Percentiles rank a stretch among this genome's conserved stretches.
phyloP scores from a whole-genome alignment of 2,329 filamentous ascomycete genomes.

The Aspergillus fischeri region DNA sequence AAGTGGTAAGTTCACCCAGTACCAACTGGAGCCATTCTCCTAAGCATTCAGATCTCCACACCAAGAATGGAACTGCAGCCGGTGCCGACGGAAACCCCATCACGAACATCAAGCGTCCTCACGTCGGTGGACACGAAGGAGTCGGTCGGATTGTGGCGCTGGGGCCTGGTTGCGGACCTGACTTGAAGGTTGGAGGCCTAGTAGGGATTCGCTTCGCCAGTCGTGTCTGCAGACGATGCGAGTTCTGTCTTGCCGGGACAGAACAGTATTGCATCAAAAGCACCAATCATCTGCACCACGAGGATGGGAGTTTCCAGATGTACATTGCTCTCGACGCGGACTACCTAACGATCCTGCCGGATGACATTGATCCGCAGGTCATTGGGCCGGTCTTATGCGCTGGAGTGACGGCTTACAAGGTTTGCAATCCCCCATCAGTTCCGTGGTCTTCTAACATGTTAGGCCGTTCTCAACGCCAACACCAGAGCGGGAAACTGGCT shows the following conservation, averaged over 20 bases:
- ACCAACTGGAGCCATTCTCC: neutral
- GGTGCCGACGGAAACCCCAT: conserved; percentile 40
- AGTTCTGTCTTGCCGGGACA: conserved; percentile 40
- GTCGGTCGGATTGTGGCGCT: conserved; percentile 40
- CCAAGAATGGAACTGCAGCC: conserved; percentile 37
- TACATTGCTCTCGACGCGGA: conserved; percentile 44
- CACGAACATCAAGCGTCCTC: conserved; percentile 43
- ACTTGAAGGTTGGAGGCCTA: conserved; percentile 35
- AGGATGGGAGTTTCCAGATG: conserved; percentile 45
- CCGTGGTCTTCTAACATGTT: neutral
- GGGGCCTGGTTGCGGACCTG: conserved; percentile 32
- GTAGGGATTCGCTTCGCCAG: conserved; percentile 45
- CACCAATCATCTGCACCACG: conserved; percentile 45
- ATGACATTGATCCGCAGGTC: conserved; percentile 39
- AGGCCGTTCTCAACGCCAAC: conserved; percentile 42
- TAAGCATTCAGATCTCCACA: conserved; percentile 34
- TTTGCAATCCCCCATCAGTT: conserved; percentile 4
- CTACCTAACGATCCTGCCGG: conserved; percentile 41
- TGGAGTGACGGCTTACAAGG: conserved; percentile 44
- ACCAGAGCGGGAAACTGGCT: conserved; percentile 39
- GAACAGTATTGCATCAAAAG: conserved; percentile 41
- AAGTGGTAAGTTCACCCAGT: conserved; percentile 30
- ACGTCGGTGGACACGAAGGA: conserved; percentile 46
- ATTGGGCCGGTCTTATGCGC: conserved; percentile 44
- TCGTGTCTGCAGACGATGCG: conserved; percentile 41